Evolutionary conservation across 495 filamentous ascomycete species (phyloP).

Genomic region (Parathielavia hyrcaniae): DNA sequence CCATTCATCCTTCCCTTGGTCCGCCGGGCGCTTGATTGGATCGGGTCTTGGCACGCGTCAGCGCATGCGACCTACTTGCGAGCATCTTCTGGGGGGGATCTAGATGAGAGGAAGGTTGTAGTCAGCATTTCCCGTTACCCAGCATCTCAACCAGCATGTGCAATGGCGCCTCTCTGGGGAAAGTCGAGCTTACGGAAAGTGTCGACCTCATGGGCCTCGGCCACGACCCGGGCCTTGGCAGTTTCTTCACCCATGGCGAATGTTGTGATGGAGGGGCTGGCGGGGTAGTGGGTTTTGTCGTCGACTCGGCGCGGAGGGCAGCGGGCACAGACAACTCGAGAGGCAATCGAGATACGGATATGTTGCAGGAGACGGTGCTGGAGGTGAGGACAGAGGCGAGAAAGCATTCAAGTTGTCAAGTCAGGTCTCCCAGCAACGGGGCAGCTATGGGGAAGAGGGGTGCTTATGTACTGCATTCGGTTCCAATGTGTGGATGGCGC

Average conservation of each 20-base stretch:
- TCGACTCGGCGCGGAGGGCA: not conserved
- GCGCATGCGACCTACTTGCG: slow-evolving; percentile 46
- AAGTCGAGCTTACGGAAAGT: slow-evolving; percentile 56
- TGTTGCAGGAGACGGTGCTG: not conserved
- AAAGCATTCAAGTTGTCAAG: not conserved
- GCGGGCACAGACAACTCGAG: not conserved
- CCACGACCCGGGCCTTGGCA: slow-evolving; percentile 62
- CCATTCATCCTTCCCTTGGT: slow-evolving; percentile 25
- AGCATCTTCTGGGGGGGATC: slow-evolving; percentile 53
- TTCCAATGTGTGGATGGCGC: not conserved
- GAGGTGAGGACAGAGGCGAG: not conserved
- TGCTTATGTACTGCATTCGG: slow-evolving; percentile 11
- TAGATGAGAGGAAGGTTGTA: not conserved
- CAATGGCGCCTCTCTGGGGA: not conserved
- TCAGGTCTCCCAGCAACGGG: not conserved
- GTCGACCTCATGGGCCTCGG: slow-evolving; percentile 78
- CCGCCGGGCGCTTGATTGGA: slow-evolving; percentile 20
- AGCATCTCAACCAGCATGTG: not conserved
- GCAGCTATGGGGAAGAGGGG: not conserved
- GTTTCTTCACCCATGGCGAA: slow-evolving; percentile 57
- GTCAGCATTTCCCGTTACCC: not conserved
- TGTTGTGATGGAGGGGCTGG: slow-evolving; percentile 22
- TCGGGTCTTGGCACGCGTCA: slow-evolving; percentile 20
- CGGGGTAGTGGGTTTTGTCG: slow-evolving; percentile 12
- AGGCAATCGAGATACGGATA: not conserved